phyloP scores from a whole-genome alignment of 441 rosid genomes.

The Eutrema salsugineum region DNA sequence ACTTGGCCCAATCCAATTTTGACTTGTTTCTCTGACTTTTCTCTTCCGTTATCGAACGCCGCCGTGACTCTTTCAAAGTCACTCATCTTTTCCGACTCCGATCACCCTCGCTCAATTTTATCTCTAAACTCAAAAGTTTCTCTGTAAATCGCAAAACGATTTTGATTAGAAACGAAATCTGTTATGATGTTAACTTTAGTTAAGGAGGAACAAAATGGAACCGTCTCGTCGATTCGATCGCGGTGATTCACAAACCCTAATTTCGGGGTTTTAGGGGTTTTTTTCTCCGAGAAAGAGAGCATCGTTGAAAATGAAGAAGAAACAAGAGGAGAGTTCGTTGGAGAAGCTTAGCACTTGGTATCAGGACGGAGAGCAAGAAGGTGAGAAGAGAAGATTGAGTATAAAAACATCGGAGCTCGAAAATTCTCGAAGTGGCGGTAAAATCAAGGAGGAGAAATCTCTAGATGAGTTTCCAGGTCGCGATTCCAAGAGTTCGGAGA shows the following conservation, averaged over 20 bases:
- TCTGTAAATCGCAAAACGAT: background rate
- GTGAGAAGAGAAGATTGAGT: conserved; percentile 59
- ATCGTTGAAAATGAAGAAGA: conserved; percentile 47
- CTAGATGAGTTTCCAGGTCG: conserved; percentile 57
- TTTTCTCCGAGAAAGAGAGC: background rate
- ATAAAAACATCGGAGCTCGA: conserved; percentile 56
- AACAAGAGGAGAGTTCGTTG: conserved; percentile 89
- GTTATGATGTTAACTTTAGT: background rate
- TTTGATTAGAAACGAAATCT: background rate
- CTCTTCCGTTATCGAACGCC: background rate
- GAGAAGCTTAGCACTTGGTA: conserved; percentile 88
- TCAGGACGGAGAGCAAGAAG: conserved; percentile 88
- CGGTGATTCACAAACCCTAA: conserved; percentile 15
- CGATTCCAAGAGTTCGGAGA: conserved; percentile 59
- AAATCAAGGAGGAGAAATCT: conserved; percentile 70
- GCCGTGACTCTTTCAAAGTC: background rate
- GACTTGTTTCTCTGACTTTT: background rate
- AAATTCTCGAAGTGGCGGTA: conserved; percentile 44
- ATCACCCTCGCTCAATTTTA: background rate
- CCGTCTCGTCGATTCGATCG: background rate
- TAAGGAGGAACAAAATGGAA: background rate
- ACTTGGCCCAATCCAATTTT: background rate
- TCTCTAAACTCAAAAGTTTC: background rate
- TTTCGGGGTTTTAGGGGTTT: background rate
- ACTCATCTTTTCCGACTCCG: background rate